Evolutionary conservation across 2,329 filamentous ascomycete genomes (phyloP).

Genomic region (Tolypocladium ophioglossoides): DNA sequence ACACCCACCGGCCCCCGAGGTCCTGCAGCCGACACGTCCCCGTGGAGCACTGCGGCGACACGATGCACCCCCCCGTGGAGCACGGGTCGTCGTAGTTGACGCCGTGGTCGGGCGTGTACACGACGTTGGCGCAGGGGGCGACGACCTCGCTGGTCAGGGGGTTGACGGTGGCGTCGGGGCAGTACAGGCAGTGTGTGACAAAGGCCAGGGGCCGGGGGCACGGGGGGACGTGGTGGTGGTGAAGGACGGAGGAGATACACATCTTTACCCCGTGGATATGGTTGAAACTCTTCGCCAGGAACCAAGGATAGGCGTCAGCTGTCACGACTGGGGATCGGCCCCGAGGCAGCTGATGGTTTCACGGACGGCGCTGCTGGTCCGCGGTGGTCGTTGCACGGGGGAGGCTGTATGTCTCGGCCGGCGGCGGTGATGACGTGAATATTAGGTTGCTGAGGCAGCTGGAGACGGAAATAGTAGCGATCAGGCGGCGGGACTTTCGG

Average conservation of each 20-base stretch:
- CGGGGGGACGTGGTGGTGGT: constrained; percentile 37
- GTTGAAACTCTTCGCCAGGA: neutral
- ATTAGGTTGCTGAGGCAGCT: neutral
- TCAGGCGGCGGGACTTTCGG: neutral
- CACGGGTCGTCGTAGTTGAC: constrained; percentile 32
- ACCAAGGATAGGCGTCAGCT: neutral
- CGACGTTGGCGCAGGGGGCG: constrained; percentile 13
- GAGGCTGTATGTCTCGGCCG: constrained; percentile 13
- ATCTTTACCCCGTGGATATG: constrained; percentile 17
- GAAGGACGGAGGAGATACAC: constrained; percentile 40
- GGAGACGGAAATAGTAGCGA: neutral
- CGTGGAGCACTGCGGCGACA: constrained; percentile 33
- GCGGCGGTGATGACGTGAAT: constrained; percentile 3
- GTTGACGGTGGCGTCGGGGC: constrained; percentile 22
- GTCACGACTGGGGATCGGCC: neutral
- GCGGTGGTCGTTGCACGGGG: neutral
- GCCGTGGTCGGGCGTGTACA: constrained; percentile 17
- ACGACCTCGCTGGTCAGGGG: constrained; percentile 13
- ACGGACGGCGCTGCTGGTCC: neutral
- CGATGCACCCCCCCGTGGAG: constrained; percentile 31
- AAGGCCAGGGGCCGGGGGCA: constrained; percentile 30
- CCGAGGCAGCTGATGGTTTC: neutral
- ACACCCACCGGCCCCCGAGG: constrained; percentile 37
- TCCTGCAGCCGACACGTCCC: constrained; percentile 38
- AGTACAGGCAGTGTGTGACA: constrained; percentile 33